These are phyloP conservation scores for Aspergillus spinulosporus DNA, from an alignment of 2,329 filamentous ascomycete genomes.

Conservation along the genomic window DNA sequence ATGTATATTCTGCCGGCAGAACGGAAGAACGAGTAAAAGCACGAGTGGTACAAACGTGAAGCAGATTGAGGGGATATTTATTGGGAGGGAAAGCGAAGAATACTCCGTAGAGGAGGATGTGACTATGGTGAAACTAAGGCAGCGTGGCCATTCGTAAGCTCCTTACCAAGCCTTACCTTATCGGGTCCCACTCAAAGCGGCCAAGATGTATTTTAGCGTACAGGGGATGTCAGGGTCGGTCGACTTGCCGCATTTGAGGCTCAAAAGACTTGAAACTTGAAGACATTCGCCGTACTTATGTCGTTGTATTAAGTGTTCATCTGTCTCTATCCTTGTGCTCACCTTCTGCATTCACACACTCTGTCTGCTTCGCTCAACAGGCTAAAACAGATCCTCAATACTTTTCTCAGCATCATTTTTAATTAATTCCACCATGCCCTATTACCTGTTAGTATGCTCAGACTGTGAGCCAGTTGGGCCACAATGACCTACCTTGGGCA, in stretches of 20 bases:
- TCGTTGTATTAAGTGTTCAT: conserved; percentile 1
- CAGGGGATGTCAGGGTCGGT: background rate
- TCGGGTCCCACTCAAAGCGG: background rate
- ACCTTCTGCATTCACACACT: background rate
- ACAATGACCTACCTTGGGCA: conserved; percentile 75
- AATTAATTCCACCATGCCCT: conserved; percentile 96
- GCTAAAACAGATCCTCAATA: conserved; percentile 76
- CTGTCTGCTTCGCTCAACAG: background rate
- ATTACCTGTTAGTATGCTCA: conserved; percentile 11
- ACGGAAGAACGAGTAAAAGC: conserved; percentile 2
- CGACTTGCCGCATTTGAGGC: conserved; percentile 16
- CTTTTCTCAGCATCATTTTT: conserved; percentile 91
- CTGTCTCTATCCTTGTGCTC: background rate
- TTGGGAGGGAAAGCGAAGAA: background rate
- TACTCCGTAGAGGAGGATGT: background rate
- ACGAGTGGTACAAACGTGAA: conserved; percentile 1
- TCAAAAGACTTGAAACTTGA: conserved; percentile 13
- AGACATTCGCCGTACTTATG: background rate
- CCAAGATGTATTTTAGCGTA: conserved; percentile 11
- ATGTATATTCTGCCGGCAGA: background rate
- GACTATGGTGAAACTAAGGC: conserved; percentile 9
- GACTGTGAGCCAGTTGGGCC: background rate
- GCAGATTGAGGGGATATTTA: background rate
- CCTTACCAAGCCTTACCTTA: conserved; percentile 7
- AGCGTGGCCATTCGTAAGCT: conserved; percentile 13